A percentile compares a stretch with the other conserved stretches of the same genome.
Conservation (phyloP, 1,284 basidiomycete genomes). For the Pisolithus thermaeus region DNA sequence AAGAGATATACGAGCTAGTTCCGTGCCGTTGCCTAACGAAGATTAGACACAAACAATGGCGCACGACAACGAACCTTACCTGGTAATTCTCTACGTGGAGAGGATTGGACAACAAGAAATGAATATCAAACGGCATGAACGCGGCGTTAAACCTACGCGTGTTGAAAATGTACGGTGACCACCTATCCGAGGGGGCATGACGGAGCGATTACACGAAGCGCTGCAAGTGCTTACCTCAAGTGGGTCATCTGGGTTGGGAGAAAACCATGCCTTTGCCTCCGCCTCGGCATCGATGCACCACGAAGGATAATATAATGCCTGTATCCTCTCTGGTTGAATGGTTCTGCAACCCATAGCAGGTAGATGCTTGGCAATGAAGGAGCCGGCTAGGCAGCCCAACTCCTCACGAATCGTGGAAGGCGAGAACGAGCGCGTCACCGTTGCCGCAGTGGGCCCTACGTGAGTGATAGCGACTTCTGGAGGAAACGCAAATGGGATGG, state of each 20-base stretch:
- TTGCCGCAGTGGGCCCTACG: slow-evolving; percentile 18
- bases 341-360: slow-evolving; percentile 21
- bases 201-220: neutral
- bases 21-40: slow-evolving; percentile 19
- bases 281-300: slow-evolving; percentile 57
- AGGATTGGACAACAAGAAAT: neutral
- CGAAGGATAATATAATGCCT: slow-evolving; percentile 53
- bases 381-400: slow-evolving; percentile 12
- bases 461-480: slow-evolving; percentile 29
- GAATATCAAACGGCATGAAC: neutral
- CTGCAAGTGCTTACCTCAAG: neutral
- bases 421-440: slow-evolving; percentile 13
- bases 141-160: slow-evolving; percentile 8
- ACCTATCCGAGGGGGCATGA: neutral
- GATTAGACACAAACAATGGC: neutral
- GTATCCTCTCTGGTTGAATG: slow-evolving; percentile 26
- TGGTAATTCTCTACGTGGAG: slow-evolving; percentile 20
- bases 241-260: slow-evolving; percentile 15
- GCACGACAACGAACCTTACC: slow-evolving; percentile 13
- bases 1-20: slow-evolving; percentile 29
- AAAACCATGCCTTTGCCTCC: slow-evolving; percentile 29
- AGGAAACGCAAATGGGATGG: slow-evolving; percentile 34
- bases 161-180: slow-evolving; percentile 6
- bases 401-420: slow-evolving; percentile 7
- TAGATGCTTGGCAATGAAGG: slow-evolving; percentile 26